Evolutionary conservation across 208 protist genomes (phyloP).

Genomic region (Porcisia hertigi): DNA sequence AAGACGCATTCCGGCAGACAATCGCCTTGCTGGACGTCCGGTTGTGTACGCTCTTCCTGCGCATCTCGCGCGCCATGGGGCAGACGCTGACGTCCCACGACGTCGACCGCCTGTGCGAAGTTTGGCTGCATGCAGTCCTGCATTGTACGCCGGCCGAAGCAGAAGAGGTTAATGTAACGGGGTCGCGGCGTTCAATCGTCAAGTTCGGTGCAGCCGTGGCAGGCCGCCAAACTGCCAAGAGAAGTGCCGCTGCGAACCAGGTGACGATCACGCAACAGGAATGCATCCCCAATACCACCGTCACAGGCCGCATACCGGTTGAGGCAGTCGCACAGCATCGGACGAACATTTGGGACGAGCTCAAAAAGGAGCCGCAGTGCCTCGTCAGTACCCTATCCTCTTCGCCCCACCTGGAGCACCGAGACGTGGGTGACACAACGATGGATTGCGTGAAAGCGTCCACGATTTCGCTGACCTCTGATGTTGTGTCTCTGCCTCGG

Average conservation of each 20-base stretch:
- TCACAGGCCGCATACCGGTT: constrained; percentile 6
- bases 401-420: neutral
- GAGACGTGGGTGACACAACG: neutral
- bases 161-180: constrained; percentile 24
- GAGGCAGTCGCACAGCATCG: neutral
- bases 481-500: constrained; percentile 13
- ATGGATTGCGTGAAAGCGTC: constrained; percentile 9
- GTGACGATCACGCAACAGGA: neutral
- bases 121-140: constrained; percentile 60
- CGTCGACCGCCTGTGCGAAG: constrained; percentile 64
- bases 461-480: constrained; percentile 13
- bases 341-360: constrained; percentile 15
- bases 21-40: constrained; percentile 58
- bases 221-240: constrained; percentile 2
- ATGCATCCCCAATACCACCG: neutral
- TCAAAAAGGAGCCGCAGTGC: neutral
- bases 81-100: constrained; percentile 55
- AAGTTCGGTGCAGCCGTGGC: neutral
- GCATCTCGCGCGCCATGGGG: constrained; percentile 43
- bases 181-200: constrained; percentile 12
- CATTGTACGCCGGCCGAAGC: constrained; percentile 7
- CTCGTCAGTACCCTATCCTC: neutral
- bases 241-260: neutral
- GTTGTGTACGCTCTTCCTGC: constrained; percentile 56
- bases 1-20: constrained; percentile 52